Evolutionary conservation across 345 rosid genomes (phyloP).

Genomic region (Schrenkiella parvula): DNA sequence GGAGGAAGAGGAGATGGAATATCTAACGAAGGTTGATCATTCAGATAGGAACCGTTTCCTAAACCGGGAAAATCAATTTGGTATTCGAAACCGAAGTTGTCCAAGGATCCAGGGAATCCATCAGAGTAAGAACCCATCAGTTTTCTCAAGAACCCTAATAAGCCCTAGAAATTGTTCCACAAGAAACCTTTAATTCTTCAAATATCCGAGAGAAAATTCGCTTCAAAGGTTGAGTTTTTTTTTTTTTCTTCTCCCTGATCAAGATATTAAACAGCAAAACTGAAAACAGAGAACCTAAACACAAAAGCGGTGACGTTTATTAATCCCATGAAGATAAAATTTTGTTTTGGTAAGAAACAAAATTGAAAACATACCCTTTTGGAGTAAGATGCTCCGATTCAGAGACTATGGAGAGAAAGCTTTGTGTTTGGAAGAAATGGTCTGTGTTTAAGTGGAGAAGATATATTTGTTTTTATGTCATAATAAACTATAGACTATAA

Average conservation of each 20-base stretch:
- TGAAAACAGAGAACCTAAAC: constrained; percentile 12
- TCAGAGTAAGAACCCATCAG: constrained; percentile 30
- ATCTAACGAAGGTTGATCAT: constrained; percentile 34
- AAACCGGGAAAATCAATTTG: constrained; percentile 8
- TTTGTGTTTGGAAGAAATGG: constrained; percentile 8
- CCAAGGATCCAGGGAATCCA: constrained; percentile 26
- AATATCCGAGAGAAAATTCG: background rate
- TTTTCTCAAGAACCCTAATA: constrained; percentile 13
- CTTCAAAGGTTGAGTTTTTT: background rate
- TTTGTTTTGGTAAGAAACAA: background rate
- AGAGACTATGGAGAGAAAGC: constrained; percentile 1
- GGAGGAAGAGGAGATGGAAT: constrained; percentile 2
- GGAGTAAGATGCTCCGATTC: constrained; percentile 8
- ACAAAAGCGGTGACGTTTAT: background rate
- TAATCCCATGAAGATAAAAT: background rate
- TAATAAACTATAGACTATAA: constrained; percentile 1
- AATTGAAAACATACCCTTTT: constrained; percentile 3
- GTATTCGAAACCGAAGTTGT: constrained; percentile 27
- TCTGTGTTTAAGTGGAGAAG: constrained; percentile 29
- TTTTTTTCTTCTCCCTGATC: background rate
- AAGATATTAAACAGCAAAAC: background rate
- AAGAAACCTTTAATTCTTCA: constrained; percentile 1
- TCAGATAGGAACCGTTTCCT: constrained; percentile 32
- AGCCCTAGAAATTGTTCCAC: constrained; percentile 17
- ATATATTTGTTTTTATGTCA: background rate